Conservation (phyloP, 2,329 filamentous ascomycete genomes). For the Colletotrichum sp. region DNA sequence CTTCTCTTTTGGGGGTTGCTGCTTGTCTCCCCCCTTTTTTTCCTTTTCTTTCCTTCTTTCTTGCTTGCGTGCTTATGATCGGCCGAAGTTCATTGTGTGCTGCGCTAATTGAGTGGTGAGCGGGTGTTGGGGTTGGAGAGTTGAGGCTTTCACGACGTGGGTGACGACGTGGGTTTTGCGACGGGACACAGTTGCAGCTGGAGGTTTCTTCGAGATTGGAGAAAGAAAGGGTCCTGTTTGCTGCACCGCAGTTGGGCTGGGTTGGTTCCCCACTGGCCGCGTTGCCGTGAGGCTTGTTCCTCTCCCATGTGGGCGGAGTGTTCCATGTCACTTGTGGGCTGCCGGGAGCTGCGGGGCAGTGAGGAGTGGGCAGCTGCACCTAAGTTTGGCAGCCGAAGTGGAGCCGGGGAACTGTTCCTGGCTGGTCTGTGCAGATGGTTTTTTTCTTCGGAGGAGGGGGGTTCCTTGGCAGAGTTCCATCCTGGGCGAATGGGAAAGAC, state of each 20-base stretch:
- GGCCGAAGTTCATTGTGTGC: background rate
- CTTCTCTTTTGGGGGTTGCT: background rate
- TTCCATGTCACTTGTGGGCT: background rate
- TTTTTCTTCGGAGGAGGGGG: background rate
- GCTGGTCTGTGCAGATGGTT: background rate
- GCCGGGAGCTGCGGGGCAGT: background rate
- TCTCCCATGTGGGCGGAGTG: background rate
- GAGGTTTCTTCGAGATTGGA: background rate
- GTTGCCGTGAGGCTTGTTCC: background rate
- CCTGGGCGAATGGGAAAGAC: background rate
- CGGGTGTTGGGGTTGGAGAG: background rate
- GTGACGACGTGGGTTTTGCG: background rate
- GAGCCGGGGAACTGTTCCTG: background rate
- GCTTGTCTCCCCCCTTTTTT: background rate
- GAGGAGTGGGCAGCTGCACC: background rate
- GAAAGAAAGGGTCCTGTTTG: background rate
- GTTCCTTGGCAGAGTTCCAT: background rate
- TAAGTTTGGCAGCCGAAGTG: background rate
- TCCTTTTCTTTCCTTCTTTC: background rate
- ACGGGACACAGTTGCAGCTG: conserved; percentile 19
- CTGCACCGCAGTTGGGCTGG: background rate
- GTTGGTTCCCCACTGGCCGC: background rate
- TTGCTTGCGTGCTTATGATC: background rate
- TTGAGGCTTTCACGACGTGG: background rate
- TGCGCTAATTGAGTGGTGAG: background rate